A percentile compares a stretch with the other conserved stretches of the same genome.
phyloP scores from a whole-genome alignment of 2,329 filamentous ascomycete species.

The Gaeumannomyces tritici region DNA sequence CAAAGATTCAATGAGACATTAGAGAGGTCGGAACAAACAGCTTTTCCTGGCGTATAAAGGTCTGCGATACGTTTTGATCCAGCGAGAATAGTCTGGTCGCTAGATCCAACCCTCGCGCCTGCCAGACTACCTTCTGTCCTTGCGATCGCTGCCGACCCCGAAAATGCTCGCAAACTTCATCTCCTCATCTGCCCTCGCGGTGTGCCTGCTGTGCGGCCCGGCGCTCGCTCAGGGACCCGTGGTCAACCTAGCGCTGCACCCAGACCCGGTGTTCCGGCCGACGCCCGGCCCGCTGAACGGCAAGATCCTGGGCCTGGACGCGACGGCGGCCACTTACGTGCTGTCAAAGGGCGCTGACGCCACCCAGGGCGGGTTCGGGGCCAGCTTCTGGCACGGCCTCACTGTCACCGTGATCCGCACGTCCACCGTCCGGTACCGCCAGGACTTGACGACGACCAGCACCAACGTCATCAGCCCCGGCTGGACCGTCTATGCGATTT shows the following conservation, averaged over 20 bases:
- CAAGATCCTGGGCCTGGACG: not conserved
- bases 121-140: no score
- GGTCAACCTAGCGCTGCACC: not conserved
- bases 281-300: not conserved
- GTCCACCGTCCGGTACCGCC: not conserved
- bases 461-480: not conserved
- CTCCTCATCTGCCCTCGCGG: not conserved
- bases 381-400: not conserved
- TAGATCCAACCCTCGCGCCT: not conserved
- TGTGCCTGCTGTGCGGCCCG: not conserved
- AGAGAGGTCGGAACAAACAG: not conserved
- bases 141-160: no score
- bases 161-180: not conserved
- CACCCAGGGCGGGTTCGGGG: not conserved
- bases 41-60: not conserved
- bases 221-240: not conserved
- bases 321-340: not conserved
- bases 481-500: not conserved
- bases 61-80: not conserved
- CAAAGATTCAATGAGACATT: not conserved
- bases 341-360: not conserved
- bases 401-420: not conserved
- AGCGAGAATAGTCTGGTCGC: not conserved
- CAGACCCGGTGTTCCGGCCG: not conserved
- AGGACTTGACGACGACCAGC: not conserved